These are phyloP conservation scores for Daldinia sp. DNA, from an alignment of 2,329 filamentous ascomycete species.

Conservation along the genomic window DNA sequence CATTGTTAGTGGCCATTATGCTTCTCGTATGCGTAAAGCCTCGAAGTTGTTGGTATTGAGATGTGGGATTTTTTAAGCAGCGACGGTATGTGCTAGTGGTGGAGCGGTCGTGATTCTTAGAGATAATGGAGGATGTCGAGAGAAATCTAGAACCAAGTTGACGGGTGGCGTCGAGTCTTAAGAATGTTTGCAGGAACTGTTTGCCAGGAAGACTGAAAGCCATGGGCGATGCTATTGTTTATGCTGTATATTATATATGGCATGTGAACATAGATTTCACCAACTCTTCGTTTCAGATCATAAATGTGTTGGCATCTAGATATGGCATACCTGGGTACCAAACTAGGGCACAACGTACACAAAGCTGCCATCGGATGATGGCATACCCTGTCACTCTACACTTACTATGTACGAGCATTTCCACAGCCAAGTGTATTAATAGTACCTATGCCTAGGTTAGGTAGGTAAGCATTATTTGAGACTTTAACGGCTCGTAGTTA, in stretches of 20 bases:
- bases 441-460: too few species aligned
- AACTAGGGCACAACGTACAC: conserved; percentile 21
- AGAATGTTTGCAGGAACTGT: conserved; percentile 28
- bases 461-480: conserved; percentile 10
- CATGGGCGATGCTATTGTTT: conserved; percentile 28
- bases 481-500: conserved; percentile 28
- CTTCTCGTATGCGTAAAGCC: conserved; percentile 7
- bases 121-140: conserved; percentile 20
- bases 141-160: conserved; percentile 14
- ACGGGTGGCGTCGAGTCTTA: conserved; percentile 30
- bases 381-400: too few species aligned
- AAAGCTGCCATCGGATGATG: conserved; percentile 14
- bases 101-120: neutral
- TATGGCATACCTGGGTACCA: too few species aligned
- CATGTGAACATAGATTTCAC: conserved; percentile 7
- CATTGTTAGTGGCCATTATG: conserved; percentile 36
- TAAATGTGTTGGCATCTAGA: conserved; percentile 19
- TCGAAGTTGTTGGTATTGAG: conserved; percentile 11
- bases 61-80: neutral
- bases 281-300: conserved; percentile 11
- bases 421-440: conserved; percentile 9
- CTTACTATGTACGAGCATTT: conserved; percentile 13
- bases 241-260: conserved; percentile 3
- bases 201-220: conserved; percentile 13
- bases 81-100: neutral